Base-by-base conservation (phyloP, 2,329 filamentous ascomycete species). In the Monosporascus cannonballus region DNA sequence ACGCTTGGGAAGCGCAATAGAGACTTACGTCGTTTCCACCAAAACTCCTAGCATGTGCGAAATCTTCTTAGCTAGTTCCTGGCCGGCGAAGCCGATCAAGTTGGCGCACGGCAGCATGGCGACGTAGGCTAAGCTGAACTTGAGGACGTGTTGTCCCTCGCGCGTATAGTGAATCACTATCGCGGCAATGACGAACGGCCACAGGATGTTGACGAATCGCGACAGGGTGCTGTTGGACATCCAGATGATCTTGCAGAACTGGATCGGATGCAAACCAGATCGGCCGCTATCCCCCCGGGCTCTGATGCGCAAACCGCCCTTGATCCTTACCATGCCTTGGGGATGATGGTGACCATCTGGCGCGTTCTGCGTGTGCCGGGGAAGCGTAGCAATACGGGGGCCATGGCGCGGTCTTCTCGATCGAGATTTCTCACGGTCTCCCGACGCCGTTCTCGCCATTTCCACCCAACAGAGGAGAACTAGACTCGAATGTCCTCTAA, bases 51-150 rank as follows among this genome's bases (percentile, higher is more conserved):
- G 69, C 8, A 90, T 87, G 62, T 89, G 89, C 34, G 87, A 87
- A 52, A 93, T 70, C 70, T 93, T 93, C 55, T 85, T 79, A 1
- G 86, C 82, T 54, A 90, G 71, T 65, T 89, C 85, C 58, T 86
- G 82, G 15, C 86, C 86, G 6, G 86, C 84, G 61, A 91, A 91
- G 0, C 87, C 87, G 50, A 91, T 78, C 53, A 90, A 68, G 62
- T 91, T 91, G 52, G 87, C 88, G 47, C 84, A 83, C 0, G 87
- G 88, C 2, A 91, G 75, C 85, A 91, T 91, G 59, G 86, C 86
- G 55, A 91, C 79, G 65, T 90, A 91, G 47, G 85, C 84, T 53
- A 89, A 76, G 49, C 80, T 75, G 70, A 91, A 91, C 50, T 85
- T 81, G 67, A 79, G 77, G 1, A 88, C 71, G 59, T 87, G 76